Evolutionary conservation across 441 rosid species (phyloP).

Genomic region (Populus hybrid): DNA sequence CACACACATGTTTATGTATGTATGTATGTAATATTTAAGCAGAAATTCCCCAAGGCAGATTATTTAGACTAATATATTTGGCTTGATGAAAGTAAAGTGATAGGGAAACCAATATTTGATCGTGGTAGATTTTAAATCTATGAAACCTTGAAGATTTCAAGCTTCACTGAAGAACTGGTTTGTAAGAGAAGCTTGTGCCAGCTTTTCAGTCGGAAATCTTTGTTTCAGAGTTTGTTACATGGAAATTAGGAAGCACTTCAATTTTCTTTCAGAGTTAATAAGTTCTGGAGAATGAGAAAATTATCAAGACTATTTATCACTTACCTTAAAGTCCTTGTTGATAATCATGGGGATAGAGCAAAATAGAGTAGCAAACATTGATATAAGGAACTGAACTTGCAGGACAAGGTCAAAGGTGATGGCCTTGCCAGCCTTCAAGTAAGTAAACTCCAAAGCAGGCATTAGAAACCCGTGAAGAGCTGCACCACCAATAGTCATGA

Average conservation of each 20-base stretch:
- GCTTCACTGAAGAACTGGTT: not conserved
- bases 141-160: not conserved
- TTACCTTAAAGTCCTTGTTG: constrained; percentile 22
- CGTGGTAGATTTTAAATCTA: not conserved
- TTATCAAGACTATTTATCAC: not conserved
- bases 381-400: constrained; percentile 21
- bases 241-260: not conserved
- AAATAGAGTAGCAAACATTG: constrained; percentile 19
- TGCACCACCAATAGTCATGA: constrained; percentile 18
- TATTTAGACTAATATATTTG: not conserved
- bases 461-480: constrained; percentile 21
- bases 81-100: not conserved
- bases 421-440: constrained; percentile 11
- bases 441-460: constrained; percentile 15
- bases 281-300: not conserved
- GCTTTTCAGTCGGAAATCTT: not conserved
- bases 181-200: not conserved
- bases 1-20: not conserved
- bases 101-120: not conserved
- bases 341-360: constrained; percentile 19
- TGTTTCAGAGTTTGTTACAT: not conserved
- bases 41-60: too few species aligned
- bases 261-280: not conserved
- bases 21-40: too few species aligned
- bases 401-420: constrained; percentile 21